Evolutionary conservation across 2,329 filamentous ascomycete genomes (phyloP).

Genomic region (Whalleya microplaca): DNA sequence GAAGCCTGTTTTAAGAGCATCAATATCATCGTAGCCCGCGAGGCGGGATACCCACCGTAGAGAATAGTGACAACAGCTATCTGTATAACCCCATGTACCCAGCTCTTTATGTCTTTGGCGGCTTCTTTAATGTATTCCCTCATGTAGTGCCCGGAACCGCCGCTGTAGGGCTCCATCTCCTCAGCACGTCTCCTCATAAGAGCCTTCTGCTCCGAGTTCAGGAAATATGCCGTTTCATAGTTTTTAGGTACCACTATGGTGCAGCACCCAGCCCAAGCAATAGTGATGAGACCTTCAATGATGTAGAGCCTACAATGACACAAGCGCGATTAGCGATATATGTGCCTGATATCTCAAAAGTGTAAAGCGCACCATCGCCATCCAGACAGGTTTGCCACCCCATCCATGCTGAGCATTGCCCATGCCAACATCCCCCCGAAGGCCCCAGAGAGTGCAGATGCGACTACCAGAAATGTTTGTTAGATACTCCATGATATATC

Average conservation of each 20-base stretch:
- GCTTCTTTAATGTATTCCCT: slow-evolving; percentile 30
- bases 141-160: slow-evolving; percentile 28
- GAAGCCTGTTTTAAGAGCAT: slow-evolving; percentile 32
- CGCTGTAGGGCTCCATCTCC: slow-evolving; percentile 29
- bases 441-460: slow-evolving; percentile 30
- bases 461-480: slow-evolving; percentile 19
- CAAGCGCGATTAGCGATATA: background rate
- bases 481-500: background rate
- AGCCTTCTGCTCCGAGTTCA: slow-evolving; percentile 22
- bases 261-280: slow-evolving; percentile 17
- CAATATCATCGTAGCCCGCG: background rate
- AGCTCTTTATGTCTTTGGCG: slow-evolving; percentile 32
- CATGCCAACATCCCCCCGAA: slow-evolving; percentile 35
- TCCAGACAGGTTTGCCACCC: slow-evolving; percentile 27
- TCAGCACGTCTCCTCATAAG: slow-evolving; percentile 28
- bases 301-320: slow-evolving; percentile 22
- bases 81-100: slow-evolving; percentile 39
- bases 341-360: background rate
- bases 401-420: slow-evolving; percentile 35
- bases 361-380: slow-evolving; percentile 33
- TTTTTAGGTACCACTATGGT: slow-evolving; percentile 20
- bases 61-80: slow-evolving; percentile 44
- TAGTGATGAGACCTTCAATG: slow-evolving; percentile 28
- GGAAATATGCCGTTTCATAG: slow-evolving; percentile 28
- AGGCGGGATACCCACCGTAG: slow-evolving; percentile 30